phyloP scores from a whole-genome alignment of 768 basidiomycete species.

The Boletus tomentosulus region DNA sequence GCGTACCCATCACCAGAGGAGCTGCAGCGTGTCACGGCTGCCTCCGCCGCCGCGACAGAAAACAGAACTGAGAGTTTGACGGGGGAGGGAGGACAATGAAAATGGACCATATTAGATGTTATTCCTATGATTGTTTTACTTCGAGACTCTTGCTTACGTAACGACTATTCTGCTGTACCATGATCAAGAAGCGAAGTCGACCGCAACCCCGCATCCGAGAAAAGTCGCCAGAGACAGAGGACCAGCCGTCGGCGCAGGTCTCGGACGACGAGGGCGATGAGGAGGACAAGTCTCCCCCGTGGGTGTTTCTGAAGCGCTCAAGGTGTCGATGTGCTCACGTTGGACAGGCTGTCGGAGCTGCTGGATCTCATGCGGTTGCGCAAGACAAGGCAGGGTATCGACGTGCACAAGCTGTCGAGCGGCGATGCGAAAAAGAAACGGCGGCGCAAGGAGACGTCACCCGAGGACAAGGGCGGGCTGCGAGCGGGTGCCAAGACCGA shows the following conservation, averaged over 20 bases:
- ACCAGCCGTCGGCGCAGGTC: not conserved
- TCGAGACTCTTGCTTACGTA: constrained; percentile 7
- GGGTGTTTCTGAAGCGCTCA: constrained; percentile 22
- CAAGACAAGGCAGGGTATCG: constrained; percentile 76
- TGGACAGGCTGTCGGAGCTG: constrained; percentile 68
- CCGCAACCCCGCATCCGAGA: constrained; percentile 59
- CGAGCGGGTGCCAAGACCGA: constrained; percentile 41
- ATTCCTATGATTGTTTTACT: not conserved
- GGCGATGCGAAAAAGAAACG: constrained; percentile 77
- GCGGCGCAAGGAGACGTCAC: constrained; percentile 43
- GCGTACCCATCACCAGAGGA: constrained; percentile 23
- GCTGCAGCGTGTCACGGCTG: constrained; percentile 15
- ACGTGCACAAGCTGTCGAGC: constrained; percentile 75
- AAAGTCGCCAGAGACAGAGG: constrained; percentile 36
- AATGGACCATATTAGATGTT: constrained; percentile 5
- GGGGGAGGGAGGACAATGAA: constrained; percentile 14
- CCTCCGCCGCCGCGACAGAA: not conserved
- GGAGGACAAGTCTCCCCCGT: constrained; percentile 46
- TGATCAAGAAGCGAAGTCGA: constrained; percentile 74
- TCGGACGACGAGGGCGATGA: constrained; percentile 23
- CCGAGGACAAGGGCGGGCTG: constrained; percentile 54
- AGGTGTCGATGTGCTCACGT: not conserved
- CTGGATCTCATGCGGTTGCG: constrained; percentile 79
- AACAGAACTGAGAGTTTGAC: constrained; percentile 8
- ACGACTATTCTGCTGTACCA: constrained; percentile 20